These are phyloP conservation scores for Myochromella boudieri DNA, from an alignment of 768 basidiomycete species.

Conservation along the genomic window DNA sequence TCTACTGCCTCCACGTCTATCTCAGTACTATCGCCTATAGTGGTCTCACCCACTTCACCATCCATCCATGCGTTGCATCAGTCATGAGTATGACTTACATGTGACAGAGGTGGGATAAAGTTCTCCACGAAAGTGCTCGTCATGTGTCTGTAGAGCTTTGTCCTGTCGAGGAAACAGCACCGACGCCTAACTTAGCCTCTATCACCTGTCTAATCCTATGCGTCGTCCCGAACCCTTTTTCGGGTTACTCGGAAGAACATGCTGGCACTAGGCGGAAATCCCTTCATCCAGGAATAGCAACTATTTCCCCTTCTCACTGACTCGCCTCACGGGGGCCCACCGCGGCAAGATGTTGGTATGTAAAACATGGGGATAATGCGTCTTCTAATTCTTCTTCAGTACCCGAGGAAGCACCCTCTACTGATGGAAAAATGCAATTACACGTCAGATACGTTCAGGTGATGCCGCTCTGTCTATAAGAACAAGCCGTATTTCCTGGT, in stretches of 20 bases:
- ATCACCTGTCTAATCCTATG: too few species aligned
- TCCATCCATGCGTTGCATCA: constrained; percentile 11
- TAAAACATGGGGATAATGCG: neutral
- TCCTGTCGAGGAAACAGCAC: too few species aligned
- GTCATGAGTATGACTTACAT: constrained; percentile 13
- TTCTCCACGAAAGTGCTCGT: constrained; percentile 1
- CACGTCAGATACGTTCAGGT: constrained; percentile 9
- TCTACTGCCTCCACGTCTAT: neutral
- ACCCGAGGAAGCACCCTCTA: constrained; percentile 1
- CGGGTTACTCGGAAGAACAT: too few species aligned
- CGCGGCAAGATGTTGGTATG: neutral
- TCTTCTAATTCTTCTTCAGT: constrained; percentile 5
- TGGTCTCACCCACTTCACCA: neutral
- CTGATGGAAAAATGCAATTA: constrained; percentile 4
- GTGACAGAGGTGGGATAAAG: constrained; percentile 10
- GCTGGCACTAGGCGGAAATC: too few species aligned
- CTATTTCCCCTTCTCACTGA: neutral
- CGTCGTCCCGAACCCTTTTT: too few species aligned
- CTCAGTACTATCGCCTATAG: neutral
- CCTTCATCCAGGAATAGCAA: neutral
- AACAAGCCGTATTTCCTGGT: neutral
- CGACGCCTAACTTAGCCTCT: too few species aligned
- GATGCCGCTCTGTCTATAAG: constrained; percentile 6
- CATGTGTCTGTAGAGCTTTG: constrained; percentile 7
- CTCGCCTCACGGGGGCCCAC: neutral